Percentiles rank a stretch among this genome's conserved stretches.
These are phyloP conservation scores for Noccaea caerulescens DNA, from an alignment of 345 rosid species.

Conservation along the genomic window DNA sequence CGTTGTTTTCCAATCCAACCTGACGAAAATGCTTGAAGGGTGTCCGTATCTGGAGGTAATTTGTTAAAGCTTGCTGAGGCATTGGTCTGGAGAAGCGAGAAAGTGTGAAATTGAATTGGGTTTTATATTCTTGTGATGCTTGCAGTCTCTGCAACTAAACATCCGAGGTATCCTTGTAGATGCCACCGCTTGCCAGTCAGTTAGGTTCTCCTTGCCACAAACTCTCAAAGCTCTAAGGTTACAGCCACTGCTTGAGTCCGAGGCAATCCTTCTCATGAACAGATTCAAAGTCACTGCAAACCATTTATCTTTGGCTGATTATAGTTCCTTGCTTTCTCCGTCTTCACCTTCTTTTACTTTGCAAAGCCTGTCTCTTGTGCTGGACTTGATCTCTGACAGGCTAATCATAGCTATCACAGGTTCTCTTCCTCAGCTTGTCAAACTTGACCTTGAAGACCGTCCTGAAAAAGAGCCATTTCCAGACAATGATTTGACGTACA, in stretches of 20 bases:
- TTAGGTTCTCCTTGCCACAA: constrained; percentile 48
- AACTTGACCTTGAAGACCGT: constrained; percentile 71
- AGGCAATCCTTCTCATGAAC: constrained; percentile 49
- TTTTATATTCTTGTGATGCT: constrained; percentile 45
- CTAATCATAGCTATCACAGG: constrained; percentile 50
- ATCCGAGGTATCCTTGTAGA: constrained; percentile 49
- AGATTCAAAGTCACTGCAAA: constrained; percentile 38
- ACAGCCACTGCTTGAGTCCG: constrained; percentile 49
- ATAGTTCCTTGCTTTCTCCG: constrained; percentile 32
- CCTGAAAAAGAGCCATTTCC: constrained; percentile 51
- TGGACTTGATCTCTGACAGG: constrained; percentile 59
- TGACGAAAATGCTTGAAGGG: constrained; percentile 47
- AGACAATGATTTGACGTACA: constrained; percentile 53
- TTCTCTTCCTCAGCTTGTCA: constrained; percentile 55
- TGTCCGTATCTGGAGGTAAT: constrained; percentile 64
- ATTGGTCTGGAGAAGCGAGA: constrained; percentile 44
- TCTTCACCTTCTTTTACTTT: constrained; percentile 43
- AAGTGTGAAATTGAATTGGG: constrained; percentile 42
- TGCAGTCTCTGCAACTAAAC: constrained; percentile 58
- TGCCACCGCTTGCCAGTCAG: constrained; percentile 44
- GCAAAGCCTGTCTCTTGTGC: constrained; percentile 60
- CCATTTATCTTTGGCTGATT: constrained; percentile 29
- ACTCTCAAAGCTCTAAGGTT: constrained; percentile 56
- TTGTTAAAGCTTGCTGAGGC: constrained; percentile 41
- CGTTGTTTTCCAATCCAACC: constrained; percentile 36